These are phyloP conservation scores for Blastocystis sp. DNA, from an alignment of 352 stramenopile species.

Conservation along the genomic window DNA sequence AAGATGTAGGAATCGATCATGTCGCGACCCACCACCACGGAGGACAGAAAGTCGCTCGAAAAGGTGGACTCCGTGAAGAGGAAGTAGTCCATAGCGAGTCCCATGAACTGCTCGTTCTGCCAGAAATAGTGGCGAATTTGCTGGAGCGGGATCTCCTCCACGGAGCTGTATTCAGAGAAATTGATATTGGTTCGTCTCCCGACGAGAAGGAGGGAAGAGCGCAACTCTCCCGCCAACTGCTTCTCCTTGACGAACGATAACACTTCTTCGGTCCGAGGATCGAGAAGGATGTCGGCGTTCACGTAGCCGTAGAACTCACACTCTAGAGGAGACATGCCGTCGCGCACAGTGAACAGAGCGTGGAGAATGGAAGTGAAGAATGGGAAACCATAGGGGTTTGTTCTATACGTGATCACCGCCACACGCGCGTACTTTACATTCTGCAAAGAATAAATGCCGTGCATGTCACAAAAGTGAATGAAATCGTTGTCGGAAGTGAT, in stretches of 20 bases:
- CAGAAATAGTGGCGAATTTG: not conserved
- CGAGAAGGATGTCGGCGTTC: constrained; percentile 71
- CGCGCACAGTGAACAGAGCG: not conserved
- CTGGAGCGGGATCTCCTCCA: not conserved
- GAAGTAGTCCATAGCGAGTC: not conserved
- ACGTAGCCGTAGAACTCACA: constrained; percentile 71
- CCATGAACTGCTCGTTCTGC: not conserved
- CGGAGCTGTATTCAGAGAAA: not conserved
- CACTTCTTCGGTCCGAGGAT: not conserved
- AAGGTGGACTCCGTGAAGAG: not conserved
- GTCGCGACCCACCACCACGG: not conserved
- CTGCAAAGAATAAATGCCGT: not conserved
- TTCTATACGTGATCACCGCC: not conserved
- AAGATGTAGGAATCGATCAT: constrained; percentile 12
- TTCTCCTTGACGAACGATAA: not conserved
- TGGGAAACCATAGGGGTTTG: not conserved
- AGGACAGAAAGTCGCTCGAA: not conserved
- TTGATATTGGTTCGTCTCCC: not conserved
- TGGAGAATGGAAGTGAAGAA: not conserved
- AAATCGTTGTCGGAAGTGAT: not conserved
- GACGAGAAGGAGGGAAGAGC: not conserved
- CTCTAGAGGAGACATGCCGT: not conserved
- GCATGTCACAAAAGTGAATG: not conserved
- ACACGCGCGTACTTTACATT: not conserved
- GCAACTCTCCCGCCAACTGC: not conserved